These are phyloP conservation scores for Pilaira anomala DNA, from an alignment of 192 early-diverging fungal species.

Conservation along the genomic window DNA sequence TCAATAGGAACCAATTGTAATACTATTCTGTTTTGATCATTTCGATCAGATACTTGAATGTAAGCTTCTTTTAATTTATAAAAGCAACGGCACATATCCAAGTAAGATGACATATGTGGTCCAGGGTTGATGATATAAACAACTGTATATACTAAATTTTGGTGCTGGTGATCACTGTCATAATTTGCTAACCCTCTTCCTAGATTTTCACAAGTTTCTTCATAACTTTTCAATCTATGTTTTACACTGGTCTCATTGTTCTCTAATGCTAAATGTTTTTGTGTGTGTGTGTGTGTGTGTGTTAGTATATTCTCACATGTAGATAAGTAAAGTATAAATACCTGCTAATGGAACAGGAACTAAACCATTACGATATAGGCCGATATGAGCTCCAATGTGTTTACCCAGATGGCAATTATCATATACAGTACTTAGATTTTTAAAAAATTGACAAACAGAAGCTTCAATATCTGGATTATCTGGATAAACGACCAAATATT, in stretches of 20 bases:
- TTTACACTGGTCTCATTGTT: neutral
- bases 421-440: constrained; percentile 42
- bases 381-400: constrained; percentile 37
- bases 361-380: constrained; percentile 38
- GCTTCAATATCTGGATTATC: constrained; percentile 37
- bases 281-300: too few species aligned
- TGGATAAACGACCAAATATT: constrained; percentile 49
- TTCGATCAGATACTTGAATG: constrained; percentile 26
- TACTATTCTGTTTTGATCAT: constrained; percentile 36
- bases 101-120: constrained; percentile 36
- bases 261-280: neutral
- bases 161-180: neutral
- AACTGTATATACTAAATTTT: constrained; percentile 33
- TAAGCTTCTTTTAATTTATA: constrained; percentile 43
- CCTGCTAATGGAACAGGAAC: constrained; percentile 41
- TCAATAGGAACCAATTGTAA: constrained; percentile 46
- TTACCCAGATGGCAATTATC: constrained; percentile 43
- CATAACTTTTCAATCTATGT: constrained; percentile 5
- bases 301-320: too few species aligned
- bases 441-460: constrained; percentile 37
- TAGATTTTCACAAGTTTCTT: constrained; percentile 7
- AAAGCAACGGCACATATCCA: constrained; percentile 49
- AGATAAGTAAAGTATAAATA: neutral
- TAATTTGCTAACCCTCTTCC: neutral
- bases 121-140: constrained; percentile 51